Evolutionary conservation across 495 filamentous ascomycete genomes (phyloP).

Genomic region (Annulohypoxylon nitens): DNA sequence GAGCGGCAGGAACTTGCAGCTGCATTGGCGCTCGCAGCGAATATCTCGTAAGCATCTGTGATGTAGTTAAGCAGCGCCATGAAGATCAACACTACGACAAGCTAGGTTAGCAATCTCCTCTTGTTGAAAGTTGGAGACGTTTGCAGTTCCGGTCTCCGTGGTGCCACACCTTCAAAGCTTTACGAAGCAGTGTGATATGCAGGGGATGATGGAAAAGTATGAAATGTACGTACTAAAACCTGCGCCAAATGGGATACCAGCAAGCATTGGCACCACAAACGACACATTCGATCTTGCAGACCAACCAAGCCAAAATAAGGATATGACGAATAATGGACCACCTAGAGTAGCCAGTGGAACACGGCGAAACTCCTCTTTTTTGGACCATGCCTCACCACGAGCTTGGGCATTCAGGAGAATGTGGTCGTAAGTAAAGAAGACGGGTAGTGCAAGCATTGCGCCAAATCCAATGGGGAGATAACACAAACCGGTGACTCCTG

Average conservation of each 20-base stretch:
- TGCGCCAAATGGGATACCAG: slow-evolving; percentile 76
- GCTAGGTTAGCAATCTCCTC: slow-evolving; percentile 10
- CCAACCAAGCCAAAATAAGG: slow-evolving; percentile 82
- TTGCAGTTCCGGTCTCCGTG: background rate
- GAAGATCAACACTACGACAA: slow-evolving; percentile 64
- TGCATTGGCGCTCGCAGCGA: slow-evolving; percentile 77
- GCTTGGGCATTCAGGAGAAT: slow-evolving; percentile 45
- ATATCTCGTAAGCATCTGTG: slow-evolving; percentile 81
- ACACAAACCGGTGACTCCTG: slow-evolving; percentile 60
- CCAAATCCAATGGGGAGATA: slow-evolving; percentile 64
- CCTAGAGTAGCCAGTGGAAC: slow-evolving; percentile 76
- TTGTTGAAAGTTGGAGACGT: background rate
- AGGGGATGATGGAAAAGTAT: background rate
- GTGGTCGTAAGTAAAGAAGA: slow-evolving; percentile 65
- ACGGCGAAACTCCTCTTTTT: slow-evolving; percentile 70
- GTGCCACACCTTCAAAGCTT: background rate
- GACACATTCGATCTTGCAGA: slow-evolving; percentile 67
- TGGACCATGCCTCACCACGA: slow-evolving; percentile 51
- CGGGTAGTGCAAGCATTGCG: slow-evolving; percentile 59
- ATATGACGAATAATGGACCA: slow-evolving; percentile 71
- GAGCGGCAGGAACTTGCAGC: slow-evolving; percentile 71
- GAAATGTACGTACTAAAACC: slow-evolving; percentile 68
- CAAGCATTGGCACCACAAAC: slow-evolving; percentile 74
- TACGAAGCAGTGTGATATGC: background rate
- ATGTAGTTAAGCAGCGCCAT: slow-evolving; percentile 77